Percentiles rank a stretch among this genome's conserved stretches.
phyloP scores from a whole-genome alignment of 2,329 filamentous ascomycete genomes.

The Westerdykella ornata region DNA sequence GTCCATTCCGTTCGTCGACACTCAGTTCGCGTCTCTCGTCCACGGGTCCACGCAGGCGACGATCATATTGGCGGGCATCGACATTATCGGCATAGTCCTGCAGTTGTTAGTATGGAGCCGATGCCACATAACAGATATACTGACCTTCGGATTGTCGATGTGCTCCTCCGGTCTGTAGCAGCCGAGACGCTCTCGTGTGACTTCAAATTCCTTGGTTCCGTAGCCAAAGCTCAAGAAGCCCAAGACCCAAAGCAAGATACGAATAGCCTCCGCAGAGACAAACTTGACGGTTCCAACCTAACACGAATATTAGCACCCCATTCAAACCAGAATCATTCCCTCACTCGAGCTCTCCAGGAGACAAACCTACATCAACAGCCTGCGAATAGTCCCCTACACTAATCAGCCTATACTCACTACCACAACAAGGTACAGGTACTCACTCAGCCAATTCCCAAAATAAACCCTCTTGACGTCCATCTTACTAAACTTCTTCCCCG shows the following conservation, averaged over 20 bases:
- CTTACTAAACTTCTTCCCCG: conserved; percentile 79
- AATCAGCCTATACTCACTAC: conserved; percentile 52
- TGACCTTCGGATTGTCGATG: conserved; percentile 63
- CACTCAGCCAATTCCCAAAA: conserved; percentile 87
- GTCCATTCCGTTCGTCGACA: conserved; percentile 58
- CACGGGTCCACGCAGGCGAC: conserved; percentile 71
- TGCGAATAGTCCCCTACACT: conserved; percentile 68
- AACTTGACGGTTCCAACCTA: conserved; percentile 75
- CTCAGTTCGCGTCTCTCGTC: conserved; percentile 71
- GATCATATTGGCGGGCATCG: conserved; percentile 77
- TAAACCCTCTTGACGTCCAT: conserved; percentile 84
- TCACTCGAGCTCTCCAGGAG: neutral
- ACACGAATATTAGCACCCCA: conserved; percentile 1
- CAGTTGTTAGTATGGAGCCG: conserved; percentile 1
- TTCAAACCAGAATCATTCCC: neutral
- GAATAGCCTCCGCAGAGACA: conserved; percentile 84
- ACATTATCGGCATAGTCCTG: conserved; percentile 77
- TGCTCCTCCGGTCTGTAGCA: conserved; percentile 68
- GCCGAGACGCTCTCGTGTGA: conserved; percentile 69
- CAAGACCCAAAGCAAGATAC: conserved; percentile 79
- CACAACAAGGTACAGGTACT: neutral
- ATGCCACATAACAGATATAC: neutral
- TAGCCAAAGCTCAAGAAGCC: conserved; percentile 86
- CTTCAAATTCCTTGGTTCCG: conserved; percentile 77
- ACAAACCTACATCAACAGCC: conserved; percentile 62